Evolutionary conservation across 2,329 filamentous ascomycete genomes (phyloP), one percentile per base, ranked within the genome.

Genomic region (Hypoxylon sp.): DNA sequence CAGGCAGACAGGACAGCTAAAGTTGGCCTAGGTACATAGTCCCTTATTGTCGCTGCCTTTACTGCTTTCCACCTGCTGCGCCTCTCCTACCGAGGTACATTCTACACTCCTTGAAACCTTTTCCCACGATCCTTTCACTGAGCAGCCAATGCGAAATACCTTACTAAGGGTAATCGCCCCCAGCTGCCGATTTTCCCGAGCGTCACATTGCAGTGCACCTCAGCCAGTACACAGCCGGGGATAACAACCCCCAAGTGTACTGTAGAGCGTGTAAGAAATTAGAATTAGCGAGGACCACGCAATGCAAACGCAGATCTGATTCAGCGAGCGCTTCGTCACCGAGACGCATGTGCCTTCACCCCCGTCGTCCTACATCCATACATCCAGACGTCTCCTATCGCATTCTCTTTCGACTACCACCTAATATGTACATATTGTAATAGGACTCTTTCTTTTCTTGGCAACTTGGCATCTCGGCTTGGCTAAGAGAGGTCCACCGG

Each of bases 291-390:
- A 41, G 37, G 47, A 57, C 58, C 58, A 56, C 63, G 63, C 63
- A 66, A 59, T 60, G 37, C 29, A 14, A 27, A 61, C 61, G 55
- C 39, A 57, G 41, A 67, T 61, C 61, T 61, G 52, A 67, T 63
- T 54, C 56, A 52, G n/a, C n/a, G 58, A 37, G 41, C 12, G 60
- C 56, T 61, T 67, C 64, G 65, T 67, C 61, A 64, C 27, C 30
- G 19, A 50, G n/a, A 50, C 27, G n/a, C 46, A 50, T 50, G 27
- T 19, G 29, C 46, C 46, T 29, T 41, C 37, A 41, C 16, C 37
- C 37, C 37, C n/a, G 16, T 41, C 16, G 37, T 41, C 37, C 21
- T 41, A 41, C 37, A 41, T 16, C 2, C 8, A 52, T 29, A 39
- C 48, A 29, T 27, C 25, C 6, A 3, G 3, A 3, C 25, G 25